These are phyloP conservation scores for Rutstroemia sydowiana DNA, from an alignment of 2,329 filamentous ascomycete genomes.

Conservation along the genomic window DNA sequence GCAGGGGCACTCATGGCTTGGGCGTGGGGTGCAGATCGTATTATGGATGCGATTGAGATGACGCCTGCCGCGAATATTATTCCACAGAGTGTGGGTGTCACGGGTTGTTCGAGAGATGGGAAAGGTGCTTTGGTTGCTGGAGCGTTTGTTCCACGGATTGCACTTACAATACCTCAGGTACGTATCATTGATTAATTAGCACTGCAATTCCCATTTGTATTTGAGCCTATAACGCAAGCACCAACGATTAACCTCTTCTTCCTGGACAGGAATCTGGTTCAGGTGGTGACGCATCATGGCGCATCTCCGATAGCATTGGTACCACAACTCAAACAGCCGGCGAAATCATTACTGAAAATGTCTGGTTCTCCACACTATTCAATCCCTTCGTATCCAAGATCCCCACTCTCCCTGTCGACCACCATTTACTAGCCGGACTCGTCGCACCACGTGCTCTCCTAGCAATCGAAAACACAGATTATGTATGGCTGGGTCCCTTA, in stretches of 20 bases:
- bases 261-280: constrained; percentile 56
- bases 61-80: constrained; percentile 41
- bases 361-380: constrained; percentile 54
- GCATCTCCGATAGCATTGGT: constrained; percentile 43
- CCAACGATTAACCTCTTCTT: no score
- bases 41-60: constrained; percentile 51
- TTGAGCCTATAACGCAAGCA: no score
- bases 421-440: constrained; percentile 50
- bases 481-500: constrained; percentile 44
- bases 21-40: constrained; percentile 55
- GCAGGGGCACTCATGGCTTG: constrained; percentile 54
- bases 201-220: no score
- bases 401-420: constrained; percentile 45
- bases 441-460: constrained; percentile 49
- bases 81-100: constrained; percentile 44
- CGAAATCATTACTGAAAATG: constrained; percentile 52
- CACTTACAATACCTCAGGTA: constrained; percentile 54
- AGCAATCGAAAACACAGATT: constrained; percentile 46
- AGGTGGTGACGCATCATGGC: constrained; percentile 55
- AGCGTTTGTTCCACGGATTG: constrained; percentile 50
- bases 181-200: no score
- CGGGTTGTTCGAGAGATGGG: constrained; percentile 57
- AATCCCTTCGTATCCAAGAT: constrained; percentile 42
- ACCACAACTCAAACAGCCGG: constrained; percentile 53
- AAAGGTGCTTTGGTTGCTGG: constrained; percentile 57